phyloP scores from a whole-genome alignment of 768 basidiomycete species.

The Trichaptum fuscoviolaceum region DNA sequence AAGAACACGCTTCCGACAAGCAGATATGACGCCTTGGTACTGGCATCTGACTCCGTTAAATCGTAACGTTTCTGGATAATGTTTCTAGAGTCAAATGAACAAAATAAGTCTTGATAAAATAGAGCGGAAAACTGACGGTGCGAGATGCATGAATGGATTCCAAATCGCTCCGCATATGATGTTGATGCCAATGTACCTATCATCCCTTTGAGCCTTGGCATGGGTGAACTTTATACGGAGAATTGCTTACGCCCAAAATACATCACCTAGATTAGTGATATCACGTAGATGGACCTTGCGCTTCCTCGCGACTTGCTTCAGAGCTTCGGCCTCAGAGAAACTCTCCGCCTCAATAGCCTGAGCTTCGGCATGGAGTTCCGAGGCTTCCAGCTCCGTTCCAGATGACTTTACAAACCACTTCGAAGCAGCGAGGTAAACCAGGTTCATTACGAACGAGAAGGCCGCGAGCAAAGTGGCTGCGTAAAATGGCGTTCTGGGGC shows the following conservation, averaged over 20 bases:
- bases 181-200: conserved; percentile 70
- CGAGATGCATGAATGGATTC: conserved; percentile 73
- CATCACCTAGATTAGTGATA: conserved; percentile 63
- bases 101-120: not conserved
- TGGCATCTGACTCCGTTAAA: conserved; percentile 54
- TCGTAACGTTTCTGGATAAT: conserved; percentile 65
- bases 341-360: conserved; percentile 37
- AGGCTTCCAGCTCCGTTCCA: conserved; percentile 58
- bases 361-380: conserved; percentile 55
- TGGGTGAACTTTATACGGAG: not conserved
- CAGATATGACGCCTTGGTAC: conserved; percentile 63
- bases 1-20: conserved; percentile 63
- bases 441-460: conserved; percentile 62
- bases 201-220: not conserved
- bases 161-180: conserved; percentile 72
- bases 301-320: conserved; percentile 63
- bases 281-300: conserved; percentile 54
- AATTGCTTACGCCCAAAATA: conserved; percentile 68
- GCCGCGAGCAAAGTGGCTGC: conserved; percentile 58
- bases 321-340: conserved; percentile 53
- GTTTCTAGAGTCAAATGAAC: conserved; percentile 39
- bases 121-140: conserved; percentile 44
- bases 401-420: conserved; percentile 59
- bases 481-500: conserved; percentile 70
- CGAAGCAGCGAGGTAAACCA: conserved; percentile 59